A percentile compares a stretch with the other conserved stretches of the same genome.
phyloP scores from a whole-genome alignment of 768 basidiomycete genomes.

The Pholiota microspora region DNA sequence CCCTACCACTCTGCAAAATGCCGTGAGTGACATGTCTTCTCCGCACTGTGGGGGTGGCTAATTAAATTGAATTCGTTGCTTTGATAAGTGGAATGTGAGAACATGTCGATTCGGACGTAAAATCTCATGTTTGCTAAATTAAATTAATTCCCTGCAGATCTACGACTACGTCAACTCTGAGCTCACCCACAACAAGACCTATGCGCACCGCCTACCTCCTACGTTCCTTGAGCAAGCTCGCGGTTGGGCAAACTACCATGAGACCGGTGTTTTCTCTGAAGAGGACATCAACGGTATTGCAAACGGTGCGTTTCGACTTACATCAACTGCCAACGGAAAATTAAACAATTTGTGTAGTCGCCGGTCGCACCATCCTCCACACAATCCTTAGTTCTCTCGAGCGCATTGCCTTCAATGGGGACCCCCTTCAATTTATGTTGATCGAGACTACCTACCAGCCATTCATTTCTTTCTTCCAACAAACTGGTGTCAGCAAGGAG shows the following conservation, averaged over 20 bases:
- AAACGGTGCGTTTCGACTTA: conserved; percentile 56
- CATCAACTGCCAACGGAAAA: not conserved
- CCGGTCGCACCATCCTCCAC: conserved; percentile 76
- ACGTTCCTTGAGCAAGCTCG: conserved; percentile 73
- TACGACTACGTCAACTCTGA: conserved; percentile 78
- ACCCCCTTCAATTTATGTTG: conserved; percentile 77
- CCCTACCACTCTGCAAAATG: conserved; percentile 64
- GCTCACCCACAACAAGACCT: conserved; percentile 80
- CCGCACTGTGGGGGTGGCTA: not conserved
- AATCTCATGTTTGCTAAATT: conserved; percentile 9
- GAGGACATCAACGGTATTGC: conserved; percentile 62
- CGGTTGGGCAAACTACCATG: conserved; percentile 76
- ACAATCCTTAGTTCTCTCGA: conserved; percentile 70
- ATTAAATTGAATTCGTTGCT: not conserved
- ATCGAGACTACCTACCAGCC: conserved; percentile 87
- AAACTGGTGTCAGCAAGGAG: conserved; percentile 58
- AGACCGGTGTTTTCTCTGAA: conserved; percentile 71
- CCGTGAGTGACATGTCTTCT: conserved; percentile 40
- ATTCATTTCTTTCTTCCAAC: conserved; percentile 85
- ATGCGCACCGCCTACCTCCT: conserved; percentile 78
- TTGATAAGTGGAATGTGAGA: conserved; percentile 71
- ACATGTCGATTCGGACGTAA: not conserved
- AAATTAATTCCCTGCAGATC: conserved; percentile 38
- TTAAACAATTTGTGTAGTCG: conserved; percentile 45
- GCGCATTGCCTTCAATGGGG: conserved; percentile 75